Base-by-base conservation (phyloP, 768 basidiomycete genomes). In the Calocybe gangraenosa region DNA sequence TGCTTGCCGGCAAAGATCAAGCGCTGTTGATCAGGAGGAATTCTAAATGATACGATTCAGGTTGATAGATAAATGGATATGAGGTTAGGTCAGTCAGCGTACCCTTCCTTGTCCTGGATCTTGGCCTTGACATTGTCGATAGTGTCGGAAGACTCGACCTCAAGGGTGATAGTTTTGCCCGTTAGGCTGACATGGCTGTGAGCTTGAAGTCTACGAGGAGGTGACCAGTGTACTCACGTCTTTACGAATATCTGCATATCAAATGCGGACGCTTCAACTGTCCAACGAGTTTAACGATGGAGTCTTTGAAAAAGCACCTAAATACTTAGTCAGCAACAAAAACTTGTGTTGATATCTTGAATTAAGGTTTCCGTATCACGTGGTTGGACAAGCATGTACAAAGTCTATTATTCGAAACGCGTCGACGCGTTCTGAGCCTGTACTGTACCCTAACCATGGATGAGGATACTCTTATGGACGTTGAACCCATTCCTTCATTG, bases 1-100 rank as follows among this genome's bases (percentile, higher is more conserved):
- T 97, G 95, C 75, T 99, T 97, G 58, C 95, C 95, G 43, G 95
- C 95, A 65, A 98, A 99, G 76, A 98, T 97, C 70, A 98, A 68
- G 57, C 95, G 92, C 68, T 97, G 94, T 69, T 94, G 92, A 71
- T 95, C 92, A 54, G 87, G 89, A 46, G 90, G 88, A 43, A 92
- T 92, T 19, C 89, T 90, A n/a, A n/a, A n/a, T n/a, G n/a, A n/a
- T 53, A 7, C 23, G 19, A 37, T 15, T 25, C 14, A 6, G 15
- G 11, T 28, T 5, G 11, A 11, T 28, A 28, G 6, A 28, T 11
- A 28, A 35, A 2, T 35, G 14, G n/a, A 15, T 3, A 7, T 23
- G 25, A 17, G 14, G 39, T 19, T 9, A 9, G 7, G n/a, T 7
- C 46, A n/a, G n/a, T n/a, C 37, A 36, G 67, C 82, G 20, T 51